phyloP scores from a whole-genome alignment of 352 stramenopile genomes.

The Globisporangium alternatum region DNA sequence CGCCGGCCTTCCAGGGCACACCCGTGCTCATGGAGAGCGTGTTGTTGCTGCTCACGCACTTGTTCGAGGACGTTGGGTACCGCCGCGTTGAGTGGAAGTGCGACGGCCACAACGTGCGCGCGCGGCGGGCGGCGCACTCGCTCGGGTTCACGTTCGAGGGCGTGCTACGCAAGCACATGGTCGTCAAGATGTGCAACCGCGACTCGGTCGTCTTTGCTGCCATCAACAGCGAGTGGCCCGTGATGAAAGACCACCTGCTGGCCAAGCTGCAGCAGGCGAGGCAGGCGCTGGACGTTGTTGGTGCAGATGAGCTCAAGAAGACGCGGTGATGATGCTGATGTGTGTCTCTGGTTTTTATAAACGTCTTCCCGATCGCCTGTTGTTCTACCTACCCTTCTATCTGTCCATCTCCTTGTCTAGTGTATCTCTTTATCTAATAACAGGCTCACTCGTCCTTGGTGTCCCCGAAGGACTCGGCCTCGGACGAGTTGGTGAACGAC shows the following conservation, averaged over 20 bases:
- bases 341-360: slow-evolving; percentile 2
- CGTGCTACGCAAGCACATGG: slow-evolving; percentile 83
- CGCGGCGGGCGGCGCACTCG: slow-evolving; percentile 68
- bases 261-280: slow-evolving; percentile 29
- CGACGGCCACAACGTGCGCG: slow-evolving; percentile 86
- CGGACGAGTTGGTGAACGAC: slow-evolving; percentile 36
- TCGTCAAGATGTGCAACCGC: slow-evolving; percentile 82
- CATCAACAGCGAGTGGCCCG: slow-evolving; percentile 86
- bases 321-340: slow-evolving; percentile 20
- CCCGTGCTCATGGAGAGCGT: slow-evolving; percentile 52
- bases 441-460: slow-evolving; percentile 13
- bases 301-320: slow-evolving; percentile 32
- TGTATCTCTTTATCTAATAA: background rate
- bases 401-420: background rate
- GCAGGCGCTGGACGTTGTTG: slow-evolving; percentile 6
- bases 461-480: slow-evolving; percentile 13
- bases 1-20: slow-evolving; percentile 69
- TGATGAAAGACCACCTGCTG: slow-evolving; percentile 66
- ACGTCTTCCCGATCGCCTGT: background rate
- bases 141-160: slow-evolving; percentile 87
- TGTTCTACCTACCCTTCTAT: slow-evolving; percentile 13
- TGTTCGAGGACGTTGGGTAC: slow-evolving; percentile 72
- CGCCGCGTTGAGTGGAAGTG: slow-evolving; percentile 86
- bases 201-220: slow-evolving; percentile 84
- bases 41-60: slow-evolving; percentile 61